Percentiles rank a stretch among this genome's conserved stretches.
phyloP scores from a whole-genome alignment of 192 early-diverging fungal species.

The Spizellomyces sp. region DNA sequence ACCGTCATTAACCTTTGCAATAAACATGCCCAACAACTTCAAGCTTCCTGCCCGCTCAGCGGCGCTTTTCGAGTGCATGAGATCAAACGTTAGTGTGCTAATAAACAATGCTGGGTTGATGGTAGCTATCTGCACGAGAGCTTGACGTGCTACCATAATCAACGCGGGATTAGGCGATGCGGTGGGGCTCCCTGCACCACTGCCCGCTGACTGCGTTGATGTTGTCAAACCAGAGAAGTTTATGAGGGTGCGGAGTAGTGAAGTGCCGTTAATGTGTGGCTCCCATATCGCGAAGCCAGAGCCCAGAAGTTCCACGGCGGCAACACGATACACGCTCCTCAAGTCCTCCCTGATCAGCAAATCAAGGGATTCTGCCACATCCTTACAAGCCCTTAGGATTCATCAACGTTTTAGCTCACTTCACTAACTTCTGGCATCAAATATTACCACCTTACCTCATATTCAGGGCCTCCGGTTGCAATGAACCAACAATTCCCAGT shows the following conservation, averaged over 20 bases:
- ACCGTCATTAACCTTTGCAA: constrained; percentile 67
- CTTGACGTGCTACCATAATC: constrained; percentile 64
- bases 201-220: background rate
- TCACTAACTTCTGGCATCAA: background rate
- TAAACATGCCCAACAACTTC: constrained; percentile 73
- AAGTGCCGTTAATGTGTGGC: constrained; percentile 68
- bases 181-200: background rate
- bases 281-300: constrained; percentile 78
- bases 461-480: constrained; percentile 42
- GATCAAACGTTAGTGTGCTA: constrained; percentile 73
- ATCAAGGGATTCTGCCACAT: constrained; percentile 69
- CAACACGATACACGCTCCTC: constrained; percentile 49
- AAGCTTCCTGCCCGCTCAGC: constrained; percentile 61
- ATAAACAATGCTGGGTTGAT: constrained; percentile 70
- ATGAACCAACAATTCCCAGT: constrained; percentile 73
- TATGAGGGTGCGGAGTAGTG: constrained; percentile 65
- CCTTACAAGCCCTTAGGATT: constrained; percentile 47
- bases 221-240: constrained; percentile 47
- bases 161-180: constrained; percentile 35
- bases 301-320: constrained; percentile 73
- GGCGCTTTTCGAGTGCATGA: constrained; percentile 64
- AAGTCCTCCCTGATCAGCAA: constrained; percentile 63
- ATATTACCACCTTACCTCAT: background rate
- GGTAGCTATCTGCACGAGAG: constrained; percentile 72
- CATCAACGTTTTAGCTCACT: constrained; percentile 16